Base-by-base conservation (phyloP, 805 yeast species). In the Clavispora carvajalis region DNA sequence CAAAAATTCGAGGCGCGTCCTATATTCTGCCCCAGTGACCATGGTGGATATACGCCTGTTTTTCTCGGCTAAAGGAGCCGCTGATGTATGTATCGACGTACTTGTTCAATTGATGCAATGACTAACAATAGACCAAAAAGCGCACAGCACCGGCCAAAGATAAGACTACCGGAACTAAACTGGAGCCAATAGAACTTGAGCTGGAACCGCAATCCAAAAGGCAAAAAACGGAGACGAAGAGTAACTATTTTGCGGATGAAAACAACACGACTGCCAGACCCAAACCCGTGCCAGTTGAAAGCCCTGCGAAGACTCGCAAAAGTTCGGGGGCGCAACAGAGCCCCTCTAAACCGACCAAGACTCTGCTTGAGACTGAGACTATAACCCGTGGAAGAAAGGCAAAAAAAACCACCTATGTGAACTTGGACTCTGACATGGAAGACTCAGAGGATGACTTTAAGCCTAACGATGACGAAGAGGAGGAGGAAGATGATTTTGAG, bases 361-460 rank as follows among this genome's bases (percentile, higher is more conserved):
- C 23, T 31, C 19, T 23, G 9, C 7, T 15, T 8, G 16, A 28
- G 31, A 15, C 12, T 15, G 31, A 15, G 3, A 5, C 31, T 5
- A 8, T 3, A 4, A 9, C 18, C n/a, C 49, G n/a, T 34, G 49
- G 17, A 37, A 42, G 23, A 33, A 37, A 34, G 21, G 19, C 19
- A 6, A 28, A 28, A 8, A 15, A 15, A 8, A 7, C 48, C 16
- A 39, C 23, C 11, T 50, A 50, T 12, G 40, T 48, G 15, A 46
- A 50, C 29, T 39, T 46, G 22, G 54, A 48, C 38, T 45, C 48
- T 19, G 52, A 50, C 34, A 16, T 41, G 18, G 59, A 49, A 28
- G 60, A 53, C 41, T 49, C 55, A 9, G 63, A 53, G 19, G 58
- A 51, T 19, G 59, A 57, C 5, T 53, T 54, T 39, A 37, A 53